Base-by-base conservation (phyloP, 2,329 filamentous ascomycete genomes). In the Penicillium sp. region DNA sequence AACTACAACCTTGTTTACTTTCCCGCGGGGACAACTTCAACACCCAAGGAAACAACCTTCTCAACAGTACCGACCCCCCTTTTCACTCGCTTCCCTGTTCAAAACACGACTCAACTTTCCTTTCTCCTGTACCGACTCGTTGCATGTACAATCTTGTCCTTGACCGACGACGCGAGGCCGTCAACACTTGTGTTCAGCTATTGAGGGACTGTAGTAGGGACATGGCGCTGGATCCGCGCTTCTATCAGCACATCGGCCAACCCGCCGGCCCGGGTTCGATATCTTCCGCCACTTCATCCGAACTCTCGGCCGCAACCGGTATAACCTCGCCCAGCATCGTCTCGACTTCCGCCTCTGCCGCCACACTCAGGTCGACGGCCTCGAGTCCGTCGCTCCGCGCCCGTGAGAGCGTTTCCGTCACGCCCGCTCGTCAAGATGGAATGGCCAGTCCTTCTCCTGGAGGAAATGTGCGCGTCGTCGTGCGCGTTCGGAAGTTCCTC, bases 401-500 rank as follows among this genome's bases (percentile, higher is more conserved):
- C 26, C 77, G 80, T 59, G 82, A 86, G 68, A 77, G 77, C 34
- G 76, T 75, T n/a, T 64, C 80, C 26, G 74, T 78, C 16, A 64
- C 75, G 12, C 37, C 56, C 42, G 70, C 30, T 72, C 53, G 69
- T 70, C 51, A 73, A 69, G 59, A 61, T 55, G 57, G 55, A 33
- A 47, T 57, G 25, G 41, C 55, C 6, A 74, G 59, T 36, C 75
- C 70, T 72, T 80, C 56, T 61, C 74, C 47, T 3, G 83, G 80
- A 45, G 84, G 84, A 40, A 92, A 92, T 64, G 85, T 92, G 42
- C 76, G 80, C 53, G 85, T 92, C 17, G 85, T 90, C 18, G 85
- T 92, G 43, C 75, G 85, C 60, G 85, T 90, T 39, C 73, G 85
- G 56, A 84, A 79, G 1, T 90, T 90, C 68, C 69, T 92, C 42